phyloP scores from a whole-genome alignment of 1,284 basidiomycete species.

The Malassezia sp. region DNA sequence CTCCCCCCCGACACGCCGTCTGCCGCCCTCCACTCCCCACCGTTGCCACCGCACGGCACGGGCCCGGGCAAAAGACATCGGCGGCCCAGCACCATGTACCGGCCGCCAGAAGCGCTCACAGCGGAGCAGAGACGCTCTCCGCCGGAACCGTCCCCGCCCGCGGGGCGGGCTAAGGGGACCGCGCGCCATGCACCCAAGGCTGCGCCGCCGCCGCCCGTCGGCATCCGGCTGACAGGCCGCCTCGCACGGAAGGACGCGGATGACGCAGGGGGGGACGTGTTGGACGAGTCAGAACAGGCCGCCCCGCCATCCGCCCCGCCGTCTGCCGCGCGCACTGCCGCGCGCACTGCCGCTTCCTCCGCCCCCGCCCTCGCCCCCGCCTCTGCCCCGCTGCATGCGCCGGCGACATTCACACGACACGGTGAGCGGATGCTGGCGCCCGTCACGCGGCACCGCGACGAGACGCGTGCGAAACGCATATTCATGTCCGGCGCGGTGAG shows the following conservation, averaged over 20 bases:
- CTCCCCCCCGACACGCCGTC: not conserved
- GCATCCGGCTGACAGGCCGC: too few species aligned
- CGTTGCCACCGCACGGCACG: constrained; percentile 1
- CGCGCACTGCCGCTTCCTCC: too few species aligned
- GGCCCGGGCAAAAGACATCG: constrained; percentile 30
- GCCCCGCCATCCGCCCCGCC: too few species aligned
- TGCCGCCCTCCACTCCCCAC: not conserved
- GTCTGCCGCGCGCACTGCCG: too few species aligned
- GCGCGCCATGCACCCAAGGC: too few species aligned
- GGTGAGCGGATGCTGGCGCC: constrained; percentile 13
- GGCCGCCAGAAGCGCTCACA: constrained; percentile 29
- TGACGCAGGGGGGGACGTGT: too few species aligned
- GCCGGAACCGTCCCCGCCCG: not conserved
- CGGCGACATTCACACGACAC: constrained; percentile 12
- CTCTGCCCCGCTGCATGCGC: not conserved
- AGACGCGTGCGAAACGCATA: not conserved
- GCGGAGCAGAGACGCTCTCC: constrained; percentile 16
- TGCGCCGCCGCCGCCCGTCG: too few species aligned
- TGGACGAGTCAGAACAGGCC: too few species aligned
- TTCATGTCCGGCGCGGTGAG: constrained; percentile 6
- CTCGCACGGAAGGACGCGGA: too few species aligned
- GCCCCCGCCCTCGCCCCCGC: too few species aligned
- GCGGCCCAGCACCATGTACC: constrained; percentile 34
- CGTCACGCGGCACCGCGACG: too few species aligned
- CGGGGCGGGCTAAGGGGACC: not conserved